Evolutionary conservation across 148 eudicot genomes (phyloP).

Genomic region (Selenicereus undatus): DNA sequence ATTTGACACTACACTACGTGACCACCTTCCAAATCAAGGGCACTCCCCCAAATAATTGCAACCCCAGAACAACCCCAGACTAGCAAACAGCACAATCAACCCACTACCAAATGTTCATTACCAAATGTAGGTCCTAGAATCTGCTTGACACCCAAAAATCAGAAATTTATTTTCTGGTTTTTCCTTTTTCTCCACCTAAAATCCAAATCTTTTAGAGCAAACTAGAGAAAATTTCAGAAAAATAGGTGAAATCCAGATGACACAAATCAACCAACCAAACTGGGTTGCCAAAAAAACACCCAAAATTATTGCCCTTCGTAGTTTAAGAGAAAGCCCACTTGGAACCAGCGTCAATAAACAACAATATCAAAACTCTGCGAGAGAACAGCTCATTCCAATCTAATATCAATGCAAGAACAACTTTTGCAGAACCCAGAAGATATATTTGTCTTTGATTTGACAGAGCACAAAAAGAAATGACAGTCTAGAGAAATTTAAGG

Average conservation of each 20-base stretch:
- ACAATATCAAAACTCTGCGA: no score
- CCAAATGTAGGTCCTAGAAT: conserved; percentile 17
- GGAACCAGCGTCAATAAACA: conserved; percentile 8
- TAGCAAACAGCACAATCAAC: background rate
- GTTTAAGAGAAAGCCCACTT: conserved; percentile 3
- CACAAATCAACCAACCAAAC: conserved; percentile 20
- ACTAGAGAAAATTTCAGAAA: conserved; percentile 14
- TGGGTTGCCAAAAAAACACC: conserved; percentile 17
- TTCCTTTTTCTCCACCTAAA: background rate
- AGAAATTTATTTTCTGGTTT: background rate
- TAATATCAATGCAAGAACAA: no score
- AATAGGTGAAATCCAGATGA: conserved; percentile 30
- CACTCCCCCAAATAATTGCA: background rate
- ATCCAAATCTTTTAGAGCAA: background rate
- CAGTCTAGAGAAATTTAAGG: background rate
- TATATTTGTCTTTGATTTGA: background rate
- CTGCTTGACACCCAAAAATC: conserved; percentile 8
- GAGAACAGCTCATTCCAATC: no score
- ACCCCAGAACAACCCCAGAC: conserved; percentile 17
- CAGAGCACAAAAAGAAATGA: no score
- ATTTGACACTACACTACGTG: background rate
- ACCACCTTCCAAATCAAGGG: conserved; percentile 3
- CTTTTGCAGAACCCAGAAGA: no score
- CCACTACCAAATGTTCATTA: conserved; percentile 12
- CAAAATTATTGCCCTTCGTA: background rate